Evolutionary conservation across 1,139 yeast genomes (phyloP).

Genomic region (Wickerhamiella infanticola): DNA sequence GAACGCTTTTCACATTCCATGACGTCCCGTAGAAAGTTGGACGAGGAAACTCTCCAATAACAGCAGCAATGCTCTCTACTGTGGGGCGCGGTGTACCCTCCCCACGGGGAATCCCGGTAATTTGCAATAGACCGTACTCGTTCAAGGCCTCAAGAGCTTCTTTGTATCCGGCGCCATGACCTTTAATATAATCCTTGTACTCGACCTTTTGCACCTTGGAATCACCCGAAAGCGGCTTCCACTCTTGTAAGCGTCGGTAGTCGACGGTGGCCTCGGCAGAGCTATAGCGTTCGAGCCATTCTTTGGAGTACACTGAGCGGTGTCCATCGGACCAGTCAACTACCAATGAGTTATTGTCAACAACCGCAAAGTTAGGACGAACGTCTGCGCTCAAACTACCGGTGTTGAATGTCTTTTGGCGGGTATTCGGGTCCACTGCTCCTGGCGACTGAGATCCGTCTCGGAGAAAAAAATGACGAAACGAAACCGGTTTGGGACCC

Average conservation of each 20-base stretch:
- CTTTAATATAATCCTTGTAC: conserved; percentile 32
- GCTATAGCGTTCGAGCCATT: conserved; percentile 35
- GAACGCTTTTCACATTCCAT: conserved; percentile 51
- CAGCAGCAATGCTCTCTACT: conserved; percentile 36
- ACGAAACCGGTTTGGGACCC: conserved; percentile 23
- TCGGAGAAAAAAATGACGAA: conserved; percentile 43
- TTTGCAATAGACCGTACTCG: conserved; percentile 42
- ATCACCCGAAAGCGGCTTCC: conserved; percentile 2
- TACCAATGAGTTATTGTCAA: conserved; percentile 25
- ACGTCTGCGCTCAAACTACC: conserved; percentile 28
- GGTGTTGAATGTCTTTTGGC: conserved; percentile 55
- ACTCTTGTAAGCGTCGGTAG: conserved; percentile 12
- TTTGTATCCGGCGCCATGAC: conserved; percentile 25
- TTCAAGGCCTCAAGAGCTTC: conserved; percentile 35
- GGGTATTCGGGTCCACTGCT: conserved; percentile 41
- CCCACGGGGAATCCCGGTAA: conserved; percentile 35
- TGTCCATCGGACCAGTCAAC: conserved; percentile 47
- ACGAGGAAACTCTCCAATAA: conserved; percentile 49
- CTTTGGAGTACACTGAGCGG: conserved; percentile 31
- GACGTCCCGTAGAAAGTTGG: conserved; percentile 60
- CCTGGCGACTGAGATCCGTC: conserved; percentile 41
- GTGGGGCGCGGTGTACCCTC: conserved; percentile 15
- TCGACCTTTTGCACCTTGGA: conserved; percentile 19
- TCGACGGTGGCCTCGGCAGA: conserved; percentile 16
- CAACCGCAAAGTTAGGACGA: conserved; percentile 20